Evolutionary conservation across 2,329 filamentous ascomycete genomes (phyloP), one percentile per base, ranked within the genome.

Genomic region (Penicillium aurantiogriseum): DNA sequence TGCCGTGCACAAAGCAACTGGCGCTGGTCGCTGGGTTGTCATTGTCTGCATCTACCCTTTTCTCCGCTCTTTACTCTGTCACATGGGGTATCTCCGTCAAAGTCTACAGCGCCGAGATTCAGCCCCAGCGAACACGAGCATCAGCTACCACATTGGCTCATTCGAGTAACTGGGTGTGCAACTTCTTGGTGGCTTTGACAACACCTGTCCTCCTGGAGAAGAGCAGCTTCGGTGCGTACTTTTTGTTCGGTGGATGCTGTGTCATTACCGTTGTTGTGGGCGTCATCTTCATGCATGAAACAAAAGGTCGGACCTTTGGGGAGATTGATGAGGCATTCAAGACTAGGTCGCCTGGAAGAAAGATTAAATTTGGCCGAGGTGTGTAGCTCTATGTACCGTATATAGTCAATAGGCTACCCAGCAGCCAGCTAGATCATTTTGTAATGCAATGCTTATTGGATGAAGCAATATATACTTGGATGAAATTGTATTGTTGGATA

Each of bases 51-150:
- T 68, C 11, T 68, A 66, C 21, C 21, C 25, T 67, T 0, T 68
- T 63, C 29, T 60, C 66, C 7, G 64, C 65, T 25, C 51, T 67
- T 9, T 73, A 66, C 51, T 71, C 67, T 17, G 58, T 72, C 2
- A 69, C 81, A 0, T 87, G 84, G 82, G 83, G 75, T 0, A 80
- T 87, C 15, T 77, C 79, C 0, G 74, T 81, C 47, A 83, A 82
- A 59, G 80, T 87, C 7, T 86, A 85, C 56, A 78, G 80, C 0
- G 77, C 79, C 9, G 84, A 87, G 69, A 85, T 86, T 38, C 83
- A 86, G 61, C 82, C 83, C 0, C 74, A 77, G 4, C 72, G 79
- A 39, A 85, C 82, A 0, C 75, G 84, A 5, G 83, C 83, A 0
- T 78, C 79, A 0, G 83, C 82, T 4, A 83, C 79, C 13, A 80